Percentiles rank a stretch among this genome's conserved stretches.
Evolutionary conservation across 495 filamentous ascomycete species (phyloP).

Genomic region (Ramalina peruviana): DNA sequence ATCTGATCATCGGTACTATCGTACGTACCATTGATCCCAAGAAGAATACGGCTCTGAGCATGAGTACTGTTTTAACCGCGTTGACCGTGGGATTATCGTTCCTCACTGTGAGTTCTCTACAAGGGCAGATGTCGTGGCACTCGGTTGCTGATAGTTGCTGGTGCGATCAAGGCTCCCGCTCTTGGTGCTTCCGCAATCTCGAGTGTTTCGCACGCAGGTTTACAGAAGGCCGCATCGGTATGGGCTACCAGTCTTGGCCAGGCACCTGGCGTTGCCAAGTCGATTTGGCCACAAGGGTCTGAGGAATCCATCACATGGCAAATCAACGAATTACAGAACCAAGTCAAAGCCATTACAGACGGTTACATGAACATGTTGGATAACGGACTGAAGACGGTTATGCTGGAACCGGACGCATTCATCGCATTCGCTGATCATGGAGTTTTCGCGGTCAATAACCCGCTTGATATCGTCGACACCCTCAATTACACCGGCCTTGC

Average conservation of each 20-base stretch:
- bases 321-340: neutral
- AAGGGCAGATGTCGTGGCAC: neutral
- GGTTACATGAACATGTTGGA: neutral
- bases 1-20: neutral
- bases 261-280: slow-evolving; percentile 5
- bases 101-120: neutral
- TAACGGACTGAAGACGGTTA: neutral
- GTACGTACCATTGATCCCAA: neutral
- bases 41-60: neutral
- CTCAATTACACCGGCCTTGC: neutral
- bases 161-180: slow-evolving; percentile 1
- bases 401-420: slow-evolving; percentile 3
- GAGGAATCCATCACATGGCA: neutral
- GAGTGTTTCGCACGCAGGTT: neutral
- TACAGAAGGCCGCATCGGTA: neutral
- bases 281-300: slow-evolving; percentile 6
- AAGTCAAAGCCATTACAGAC: neutral
- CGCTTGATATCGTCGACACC: neutral
- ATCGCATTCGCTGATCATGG: slow-evolving; percentile 1
- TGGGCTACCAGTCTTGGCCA: neutral
- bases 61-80: neutral
- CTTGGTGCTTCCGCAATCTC: neutral
- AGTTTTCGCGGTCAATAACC: neutral
- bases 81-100: neutral
- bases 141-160: neutral